phyloP scores from a whole-genome alignment of 1,139 yeast genomes.

The Hansenula sp. region DNA sequence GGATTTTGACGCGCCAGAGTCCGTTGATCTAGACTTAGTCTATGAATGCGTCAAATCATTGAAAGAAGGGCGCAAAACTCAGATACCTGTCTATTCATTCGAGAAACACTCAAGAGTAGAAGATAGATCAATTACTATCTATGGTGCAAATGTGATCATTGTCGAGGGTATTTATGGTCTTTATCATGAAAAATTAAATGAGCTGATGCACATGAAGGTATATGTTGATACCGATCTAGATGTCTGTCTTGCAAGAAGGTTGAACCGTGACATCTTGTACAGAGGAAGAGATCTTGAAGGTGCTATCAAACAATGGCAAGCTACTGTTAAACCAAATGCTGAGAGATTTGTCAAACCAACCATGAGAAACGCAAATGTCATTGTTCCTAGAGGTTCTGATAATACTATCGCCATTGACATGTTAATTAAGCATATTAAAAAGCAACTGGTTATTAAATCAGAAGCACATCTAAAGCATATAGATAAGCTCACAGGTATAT shows the following conservation, averaged over 20 bases:
- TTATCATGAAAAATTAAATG: slow-evolving; percentile 63
- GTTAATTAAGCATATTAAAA: slow-evolving; percentile 74
- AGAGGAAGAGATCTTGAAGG: slow-evolving; percentile 84
- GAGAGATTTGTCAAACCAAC: slow-evolving; percentile 74
- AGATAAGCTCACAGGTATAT: slow-evolving; percentile 42
- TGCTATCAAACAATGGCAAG: slow-evolving; percentile 84
- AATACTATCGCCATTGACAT: slow-evolving; percentile 74
- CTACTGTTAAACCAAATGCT: slow-evolving; percentile 89
- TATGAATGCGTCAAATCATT: slow-evolving; percentile 58
- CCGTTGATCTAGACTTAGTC: slow-evolving; percentile 74
- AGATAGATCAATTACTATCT: slow-evolving; percentile 64
- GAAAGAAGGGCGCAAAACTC: slow-evolving; percentile 58
- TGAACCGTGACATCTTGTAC: slow-evolving; percentile 79
- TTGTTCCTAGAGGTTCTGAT: slow-evolving; percentile 86
- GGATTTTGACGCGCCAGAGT: slow-evolving; percentile 84
- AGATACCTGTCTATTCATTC: slow-evolving; percentile 87
- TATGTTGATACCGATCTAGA: slow-evolving; percentile 95
- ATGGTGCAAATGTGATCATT: slow-evolving; percentile 91
- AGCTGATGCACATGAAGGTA: slow-evolving; percentile 78
- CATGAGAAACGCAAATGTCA: slow-evolving; percentile 74
- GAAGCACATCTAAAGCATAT: slow-evolving; percentile 58
- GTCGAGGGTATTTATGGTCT: slow-evolving; percentile 89
- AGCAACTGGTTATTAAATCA: slow-evolving; percentile 65
- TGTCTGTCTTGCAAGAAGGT: slow-evolving; percentile 81
- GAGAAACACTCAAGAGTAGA: slow-evolving; percentile 62